Percentiles rank a stretch among this genome's conserved stretches.
These are phyloP conservation scores for Seiridium cupressi DNA, from an alignment of 2,329 filamentous ascomycete species.

Conservation along the genomic window DNA sequence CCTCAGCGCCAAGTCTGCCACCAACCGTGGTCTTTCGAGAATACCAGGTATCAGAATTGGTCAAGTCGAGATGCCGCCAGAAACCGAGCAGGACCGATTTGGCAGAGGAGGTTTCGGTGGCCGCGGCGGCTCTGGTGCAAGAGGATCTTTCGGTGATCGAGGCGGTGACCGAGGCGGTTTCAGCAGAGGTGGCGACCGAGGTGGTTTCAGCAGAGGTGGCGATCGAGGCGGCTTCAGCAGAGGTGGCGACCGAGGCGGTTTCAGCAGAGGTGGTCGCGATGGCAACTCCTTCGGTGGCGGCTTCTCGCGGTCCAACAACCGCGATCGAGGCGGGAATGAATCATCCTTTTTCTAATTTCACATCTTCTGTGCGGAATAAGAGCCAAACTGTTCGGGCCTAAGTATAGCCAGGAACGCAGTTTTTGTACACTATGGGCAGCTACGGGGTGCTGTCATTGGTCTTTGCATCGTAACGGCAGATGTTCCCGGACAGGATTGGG, in stretches of 20 bases:
- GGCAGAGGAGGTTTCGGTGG: slow-evolving; percentile 5
- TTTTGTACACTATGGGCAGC: neutral
- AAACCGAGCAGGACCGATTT: slow-evolving; percentile 2
- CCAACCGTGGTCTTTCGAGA: slow-evolving; percentile 20
- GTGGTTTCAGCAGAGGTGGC: neutral
- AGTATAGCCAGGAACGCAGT: neutral
- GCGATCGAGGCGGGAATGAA: too few species aligned
- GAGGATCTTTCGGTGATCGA: slow-evolving; percentile 12
- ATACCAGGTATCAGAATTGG: slow-evolving; percentile 26
- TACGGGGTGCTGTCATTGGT: neutral
- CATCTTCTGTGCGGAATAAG: too few species aligned
- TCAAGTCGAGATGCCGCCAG: slow-evolving; percentile 8
- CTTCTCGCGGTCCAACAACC: too few species aligned
- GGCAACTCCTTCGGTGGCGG: too few species aligned
- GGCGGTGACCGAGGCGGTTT: slow-evolving; percentile 15
- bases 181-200: neutral
- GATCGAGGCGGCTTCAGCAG: neutral
- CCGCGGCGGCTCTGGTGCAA: slow-evolving; percentile 9
- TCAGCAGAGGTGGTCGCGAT: neutral
- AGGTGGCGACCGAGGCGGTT: neutral
- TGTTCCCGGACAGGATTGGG: neutral
- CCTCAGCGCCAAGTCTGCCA: slow-evolving; percentile 23
- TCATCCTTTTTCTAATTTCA: too few species aligned
- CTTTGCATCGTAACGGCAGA: neutral
- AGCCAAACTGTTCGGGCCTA: too few species aligned